Evolutionary conservation across 148 eudicot genomes (phyloP).

Genomic region (Rhododendron ovatum): DNA sequence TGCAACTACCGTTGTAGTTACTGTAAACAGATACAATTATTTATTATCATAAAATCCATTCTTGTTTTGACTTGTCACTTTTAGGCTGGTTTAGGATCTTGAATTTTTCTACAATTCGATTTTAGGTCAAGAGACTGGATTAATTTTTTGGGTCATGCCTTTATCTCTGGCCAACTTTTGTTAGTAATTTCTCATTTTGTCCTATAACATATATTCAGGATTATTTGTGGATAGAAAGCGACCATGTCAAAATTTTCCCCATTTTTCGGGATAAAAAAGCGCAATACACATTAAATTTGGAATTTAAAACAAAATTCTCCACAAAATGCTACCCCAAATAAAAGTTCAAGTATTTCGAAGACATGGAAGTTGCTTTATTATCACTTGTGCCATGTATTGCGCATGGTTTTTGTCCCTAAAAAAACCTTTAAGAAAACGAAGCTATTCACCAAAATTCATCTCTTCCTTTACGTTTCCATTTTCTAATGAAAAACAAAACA

Average conservation of each 20-base stretch:
- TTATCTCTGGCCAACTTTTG: too few relatives aligned
- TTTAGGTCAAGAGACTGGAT: too few relatives aligned
- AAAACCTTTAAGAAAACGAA: not conserved
- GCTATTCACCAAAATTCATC: not conserved
- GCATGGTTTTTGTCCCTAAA: not conserved
- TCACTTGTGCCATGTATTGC: not conserved
- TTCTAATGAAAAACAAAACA: too few relatives aligned
- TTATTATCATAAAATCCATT: too few relatives aligned
- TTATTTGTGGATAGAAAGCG: not conserved
- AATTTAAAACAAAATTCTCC: not conserved
- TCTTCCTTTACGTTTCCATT: not conserved
- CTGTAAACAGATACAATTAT: too few relatives aligned
- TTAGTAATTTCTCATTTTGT: too few relatives aligned
- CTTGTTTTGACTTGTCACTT: too few relatives aligned
- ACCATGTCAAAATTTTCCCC: not conserved
- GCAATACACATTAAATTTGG: not conserved
- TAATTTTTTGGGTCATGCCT: too few relatives aligned
- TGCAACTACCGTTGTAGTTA: too few relatives aligned
- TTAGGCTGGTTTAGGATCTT: too few relatives aligned
- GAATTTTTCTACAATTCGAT: too few relatives aligned
- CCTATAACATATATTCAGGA: not conserved
- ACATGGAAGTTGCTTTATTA: not conserved
- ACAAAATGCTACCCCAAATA: not conserved
- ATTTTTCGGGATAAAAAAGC: not conserved
- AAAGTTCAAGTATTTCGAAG: not conserved